Conservation (phyloP, 306 rosid genomes). For the Sphenostylis stenocarpa region DNA sequence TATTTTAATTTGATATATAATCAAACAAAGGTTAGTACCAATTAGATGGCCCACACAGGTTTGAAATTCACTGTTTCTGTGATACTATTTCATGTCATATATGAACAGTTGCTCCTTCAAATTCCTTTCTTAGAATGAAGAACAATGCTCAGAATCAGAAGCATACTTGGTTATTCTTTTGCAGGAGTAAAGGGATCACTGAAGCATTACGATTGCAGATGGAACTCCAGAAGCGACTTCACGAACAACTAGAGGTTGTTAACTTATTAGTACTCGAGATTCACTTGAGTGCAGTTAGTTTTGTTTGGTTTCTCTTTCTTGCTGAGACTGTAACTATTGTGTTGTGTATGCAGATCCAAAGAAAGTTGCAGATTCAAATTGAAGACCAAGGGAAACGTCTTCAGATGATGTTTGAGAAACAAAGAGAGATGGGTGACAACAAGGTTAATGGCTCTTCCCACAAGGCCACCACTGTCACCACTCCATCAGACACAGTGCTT, state of each 20-base stretch:
- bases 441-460: constrained; percentile 46
- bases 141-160: constrained; percentile 24
- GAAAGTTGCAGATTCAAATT: constrained; percentile 80
- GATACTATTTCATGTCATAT: not conserved
- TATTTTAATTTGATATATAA: constrained; percentile 10
- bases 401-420: constrained; percentile 84
- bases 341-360: constrained; percentile 66
- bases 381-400: constrained; percentile 86
- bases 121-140: constrained; percentile 11
- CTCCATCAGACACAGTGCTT: constrained; percentile 12
- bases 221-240: constrained; percentile 98
- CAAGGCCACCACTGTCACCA: constrained; percentile 39
- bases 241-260: constrained; percentile 94
- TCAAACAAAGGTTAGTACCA: not conserved
- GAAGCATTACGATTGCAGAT: constrained; percentile 92
- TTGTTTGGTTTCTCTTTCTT: not conserved
- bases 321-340: constrained; percentile 30
- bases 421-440: constrained; percentile 56
- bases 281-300: not conserved
- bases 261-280: not conserved
- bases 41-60: not conserved
- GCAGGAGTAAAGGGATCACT: constrained; percentile 82
- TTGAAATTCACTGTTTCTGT: not conserved
- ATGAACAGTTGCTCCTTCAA: not conserved
- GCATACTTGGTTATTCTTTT: constrained; percentile 11